phyloP scores from a whole-genome alignment of 192 early-diverging fungal species.

The Podila horticola region DNA sequence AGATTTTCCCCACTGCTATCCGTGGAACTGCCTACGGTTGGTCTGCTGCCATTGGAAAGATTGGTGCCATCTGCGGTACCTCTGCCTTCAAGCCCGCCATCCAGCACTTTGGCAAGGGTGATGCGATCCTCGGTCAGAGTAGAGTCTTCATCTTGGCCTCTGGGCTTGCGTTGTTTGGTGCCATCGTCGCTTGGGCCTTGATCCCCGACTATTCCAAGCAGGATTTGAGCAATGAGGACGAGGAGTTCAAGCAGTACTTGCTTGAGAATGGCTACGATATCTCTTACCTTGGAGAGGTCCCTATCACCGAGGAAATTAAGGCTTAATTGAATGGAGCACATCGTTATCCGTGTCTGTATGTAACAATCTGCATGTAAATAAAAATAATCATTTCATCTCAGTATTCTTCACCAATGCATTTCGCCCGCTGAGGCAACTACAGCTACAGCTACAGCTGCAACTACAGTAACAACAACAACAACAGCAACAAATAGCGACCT shows the following conservation, averaged over 20 bases:
- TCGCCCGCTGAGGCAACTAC: too few relatives aligned
- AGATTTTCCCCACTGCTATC: slow-evolving; percentile 59
- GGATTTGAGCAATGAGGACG: slow-evolving; percentile 53
- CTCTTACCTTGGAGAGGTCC: slow-evolving; percentile 3
- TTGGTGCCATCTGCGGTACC: slow-evolving; percentile 46
- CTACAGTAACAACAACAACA: too few relatives aligned
- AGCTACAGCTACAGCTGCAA: too few relatives aligned
- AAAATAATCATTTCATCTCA: too few relatives aligned
- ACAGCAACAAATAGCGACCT: too few relatives aligned
- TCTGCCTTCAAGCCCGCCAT: slow-evolving; percentile 52
- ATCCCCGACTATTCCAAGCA: slow-evolving; percentile 56
- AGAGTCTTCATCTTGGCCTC: slow-evolving; percentile 57
- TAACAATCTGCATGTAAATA: too few relatives aligned
- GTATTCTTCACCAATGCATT: too few relatives aligned
- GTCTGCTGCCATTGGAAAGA: slow-evolving; percentile 48
- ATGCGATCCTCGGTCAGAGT: slow-evolving; percentile 38
- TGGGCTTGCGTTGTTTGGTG: slow-evolving; percentile 52
- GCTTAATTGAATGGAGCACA: too few relatives aligned
- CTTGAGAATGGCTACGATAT: slow-evolving; percentile 58
- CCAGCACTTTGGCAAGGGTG: slow-evolving; percentile 26
- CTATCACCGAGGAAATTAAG: background rate
- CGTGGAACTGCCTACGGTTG: slow-evolving; percentile 58
- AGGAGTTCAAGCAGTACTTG: slow-evolving; percentile 54
- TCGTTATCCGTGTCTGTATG: too few relatives aligned
- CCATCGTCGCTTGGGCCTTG: slow-evolving; percentile 37